Percentiles rank a stretch among this genome's conserved stretches.
Conservation (phyloP, 805 yeast species). For the Yarrowia bubula region DNA sequence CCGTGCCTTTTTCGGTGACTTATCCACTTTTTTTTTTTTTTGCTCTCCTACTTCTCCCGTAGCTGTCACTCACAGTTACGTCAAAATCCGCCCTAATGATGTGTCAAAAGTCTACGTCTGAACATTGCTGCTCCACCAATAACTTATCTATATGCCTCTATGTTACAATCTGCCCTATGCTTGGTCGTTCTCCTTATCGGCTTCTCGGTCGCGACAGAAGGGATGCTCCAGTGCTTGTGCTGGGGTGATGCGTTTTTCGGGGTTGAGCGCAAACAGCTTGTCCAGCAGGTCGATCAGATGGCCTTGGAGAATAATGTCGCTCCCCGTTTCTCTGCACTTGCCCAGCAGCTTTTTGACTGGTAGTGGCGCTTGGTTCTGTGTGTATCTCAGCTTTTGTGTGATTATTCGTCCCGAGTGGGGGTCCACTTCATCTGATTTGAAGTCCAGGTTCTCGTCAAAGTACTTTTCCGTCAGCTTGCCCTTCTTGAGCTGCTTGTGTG, state of each 20-base stretch:
- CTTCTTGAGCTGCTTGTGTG: conserved; percentile 36
- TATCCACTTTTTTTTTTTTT: no score
- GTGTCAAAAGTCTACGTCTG: no score
- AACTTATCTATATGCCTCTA: no score
- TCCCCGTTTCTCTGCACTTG: conserved; percentile 26
- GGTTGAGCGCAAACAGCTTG: conserved; percentile 45
- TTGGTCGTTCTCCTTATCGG: not conserved
- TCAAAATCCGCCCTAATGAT: no score
- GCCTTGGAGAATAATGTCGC: conserved; percentile 27
- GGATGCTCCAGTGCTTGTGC: conserved; percentile 61
- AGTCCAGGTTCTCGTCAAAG: conserved; percentile 36
- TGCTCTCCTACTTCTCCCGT: no score
- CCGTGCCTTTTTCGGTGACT: no score
- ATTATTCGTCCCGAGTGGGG: conserved; percentile 33
- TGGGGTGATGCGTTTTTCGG: conserved; percentile 67
- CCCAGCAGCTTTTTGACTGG: conserved; percentile 21
- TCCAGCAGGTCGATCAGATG: conserved; percentile 38
- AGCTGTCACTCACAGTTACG: no score
- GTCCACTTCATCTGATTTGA: conserved; percentile 32
- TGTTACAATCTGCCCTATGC: not conserved
- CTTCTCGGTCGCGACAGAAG: conserved; percentile 40
- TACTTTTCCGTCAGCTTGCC: conserved; percentile 35
- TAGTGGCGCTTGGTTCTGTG: conserved; percentile 18
- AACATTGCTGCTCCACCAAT: no score
- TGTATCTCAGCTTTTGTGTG: conserved; percentile 27